phyloP scores from a whole-genome alignment of 345 rosid species.

The Eucalyptus shirleyi region DNA sequence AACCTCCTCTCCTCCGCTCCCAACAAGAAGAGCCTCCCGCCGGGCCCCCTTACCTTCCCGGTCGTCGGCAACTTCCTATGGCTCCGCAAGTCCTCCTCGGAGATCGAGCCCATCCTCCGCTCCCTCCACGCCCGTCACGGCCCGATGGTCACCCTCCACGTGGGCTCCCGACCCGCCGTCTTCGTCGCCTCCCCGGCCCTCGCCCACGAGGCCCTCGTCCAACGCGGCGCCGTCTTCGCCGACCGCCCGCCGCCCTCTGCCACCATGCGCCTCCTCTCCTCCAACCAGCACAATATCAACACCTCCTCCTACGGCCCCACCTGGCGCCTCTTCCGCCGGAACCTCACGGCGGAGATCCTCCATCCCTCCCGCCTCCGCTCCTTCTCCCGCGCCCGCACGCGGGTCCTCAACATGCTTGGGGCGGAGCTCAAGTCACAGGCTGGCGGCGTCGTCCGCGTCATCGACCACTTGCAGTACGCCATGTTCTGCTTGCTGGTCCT shows the following conservation, averaged over 20 bases:
- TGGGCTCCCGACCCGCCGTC: background rate
- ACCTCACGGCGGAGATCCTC: background rate
- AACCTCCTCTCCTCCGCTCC: background rate
- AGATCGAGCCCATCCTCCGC: background rate
- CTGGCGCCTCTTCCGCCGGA: background rate
- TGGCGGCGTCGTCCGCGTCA: background rate
- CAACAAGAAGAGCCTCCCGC: background rate
- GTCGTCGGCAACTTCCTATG: background rate
- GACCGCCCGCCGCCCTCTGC: background rate
- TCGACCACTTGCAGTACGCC: background rate
- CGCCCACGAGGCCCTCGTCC: background rate
- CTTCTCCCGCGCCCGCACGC: background rate
- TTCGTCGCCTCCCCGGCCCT: background rate
- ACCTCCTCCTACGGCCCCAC: background rate
- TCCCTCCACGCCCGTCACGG: background rate
- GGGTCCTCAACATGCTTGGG: background rate
- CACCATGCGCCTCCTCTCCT: background rate
- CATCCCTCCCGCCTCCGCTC: background rate
- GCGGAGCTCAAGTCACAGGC: background rate
- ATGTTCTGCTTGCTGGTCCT: background rate
- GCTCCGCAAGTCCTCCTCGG: background rate
- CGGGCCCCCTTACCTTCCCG: background rate
- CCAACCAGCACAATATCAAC: background rate
- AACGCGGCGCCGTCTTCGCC: background rate
- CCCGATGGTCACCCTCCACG: background rate